Evolutionary conservation across 2,329 filamentous ascomycete genomes (phyloP).

Genomic region (Didymella lethalis): DNA sequence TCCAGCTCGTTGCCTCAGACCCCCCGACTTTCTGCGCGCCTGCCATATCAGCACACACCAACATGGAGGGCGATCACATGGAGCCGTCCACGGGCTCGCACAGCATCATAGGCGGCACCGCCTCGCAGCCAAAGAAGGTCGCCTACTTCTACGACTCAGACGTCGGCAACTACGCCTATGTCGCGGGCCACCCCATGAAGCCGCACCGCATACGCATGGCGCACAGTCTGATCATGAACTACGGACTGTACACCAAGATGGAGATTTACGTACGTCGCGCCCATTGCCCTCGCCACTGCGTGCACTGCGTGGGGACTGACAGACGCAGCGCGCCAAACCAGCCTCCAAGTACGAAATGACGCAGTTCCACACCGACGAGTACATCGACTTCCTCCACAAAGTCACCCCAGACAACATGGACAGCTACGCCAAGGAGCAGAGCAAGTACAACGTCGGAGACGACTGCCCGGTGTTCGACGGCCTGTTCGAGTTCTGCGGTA

Average conservation of each 20-base stretch:
- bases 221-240: constrained; percentile 73
- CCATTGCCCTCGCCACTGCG: background rate
- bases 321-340: constrained; percentile 52
- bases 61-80: constrained; percentile 31
- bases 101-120: constrained; percentile 33
- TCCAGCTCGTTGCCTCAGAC: background rate
- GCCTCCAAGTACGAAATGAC: constrained; percentile 75
- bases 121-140: constrained; percentile 71
- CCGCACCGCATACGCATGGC: constrained; percentile 73
- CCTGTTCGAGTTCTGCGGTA: constrained; percentile 74
- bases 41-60: background rate
- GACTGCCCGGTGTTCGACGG: constrained; percentile 73
- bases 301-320: background rate
- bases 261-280: constrained; percentile 68
- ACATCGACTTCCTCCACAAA: constrained; percentile 77
- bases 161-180: constrained; percentile 97
- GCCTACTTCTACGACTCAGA: constrained; percentile 99
- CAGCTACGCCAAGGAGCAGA: constrained; percentile 86
- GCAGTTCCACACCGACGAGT: constrained; percentile 76
- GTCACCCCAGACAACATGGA: constrained; percentile 99
- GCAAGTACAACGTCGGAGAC: constrained; percentile 74
- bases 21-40: background rate
- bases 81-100: constrained; percentile 19
- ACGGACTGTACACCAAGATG: constrained; percentile 76
- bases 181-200: constrained; percentile 74